Evolutionary conservation across 1,284 basidiomycete genomes (phyloP).

Genomic region (Puccinia triticina): DNA sequence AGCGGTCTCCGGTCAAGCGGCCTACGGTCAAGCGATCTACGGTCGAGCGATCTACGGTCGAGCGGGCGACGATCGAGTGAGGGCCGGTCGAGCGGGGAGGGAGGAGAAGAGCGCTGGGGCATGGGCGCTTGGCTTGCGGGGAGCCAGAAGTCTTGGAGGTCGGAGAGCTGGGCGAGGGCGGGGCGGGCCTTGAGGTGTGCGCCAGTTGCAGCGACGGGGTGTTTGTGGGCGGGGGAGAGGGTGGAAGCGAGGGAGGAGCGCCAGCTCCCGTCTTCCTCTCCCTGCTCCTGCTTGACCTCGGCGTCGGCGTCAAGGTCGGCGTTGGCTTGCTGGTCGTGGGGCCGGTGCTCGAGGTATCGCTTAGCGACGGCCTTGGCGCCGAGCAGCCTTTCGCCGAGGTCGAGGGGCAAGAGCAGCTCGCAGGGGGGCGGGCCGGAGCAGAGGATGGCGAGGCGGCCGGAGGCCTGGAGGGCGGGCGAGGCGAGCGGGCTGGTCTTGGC

Average conservation of each 20-base stretch:
- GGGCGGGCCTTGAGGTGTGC: conserved; percentile 8
- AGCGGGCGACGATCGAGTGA: background rate
- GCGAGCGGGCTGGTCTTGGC: background rate
- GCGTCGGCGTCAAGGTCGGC: background rate
- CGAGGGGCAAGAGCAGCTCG: background rate
- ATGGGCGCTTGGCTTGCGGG: background rate
- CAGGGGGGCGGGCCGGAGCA: background rate
- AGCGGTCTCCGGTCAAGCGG: too few species aligned
- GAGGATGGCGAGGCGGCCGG: background rate
- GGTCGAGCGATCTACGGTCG: background rate
- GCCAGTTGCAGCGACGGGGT: background rate
- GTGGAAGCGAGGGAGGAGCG: background rate
- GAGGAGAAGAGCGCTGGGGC: background rate
- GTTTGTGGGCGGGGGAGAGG: background rate
- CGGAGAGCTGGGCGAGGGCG: background rate
- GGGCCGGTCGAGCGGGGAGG: background rate
- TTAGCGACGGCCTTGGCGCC: background rate
- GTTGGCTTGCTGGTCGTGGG: too few species aligned
- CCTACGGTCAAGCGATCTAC: too few species aligned
- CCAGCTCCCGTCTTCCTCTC: background rate
- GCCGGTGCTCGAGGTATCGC: background rate
- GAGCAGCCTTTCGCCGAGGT: background rate
- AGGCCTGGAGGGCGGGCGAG: background rate
- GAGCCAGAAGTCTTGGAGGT: background rate
- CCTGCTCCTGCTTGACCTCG: background rate